Percentiles rank a stretch among this genome's conserved stretches.
Conservation (phyloP, 169 alveolate species). For the Theileria orientalis region DNA sequence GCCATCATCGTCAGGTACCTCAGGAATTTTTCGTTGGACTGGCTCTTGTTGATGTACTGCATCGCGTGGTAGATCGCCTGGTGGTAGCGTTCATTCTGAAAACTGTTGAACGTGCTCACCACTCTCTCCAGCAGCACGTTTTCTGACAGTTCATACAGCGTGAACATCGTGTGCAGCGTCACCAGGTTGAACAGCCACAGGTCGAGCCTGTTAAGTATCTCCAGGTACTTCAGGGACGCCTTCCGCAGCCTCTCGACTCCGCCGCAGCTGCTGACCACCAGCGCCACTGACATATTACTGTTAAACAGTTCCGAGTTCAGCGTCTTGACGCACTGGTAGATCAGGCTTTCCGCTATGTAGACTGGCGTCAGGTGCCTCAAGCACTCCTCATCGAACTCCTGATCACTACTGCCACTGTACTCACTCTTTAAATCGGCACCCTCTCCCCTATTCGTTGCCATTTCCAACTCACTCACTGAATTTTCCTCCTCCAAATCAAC, state of each 20-base stretch:
- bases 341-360: background rate
- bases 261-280: background rate
- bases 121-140: background rate
- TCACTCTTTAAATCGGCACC: too few species aligned
- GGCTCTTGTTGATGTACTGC: background rate
- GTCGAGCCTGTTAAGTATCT: background rate
- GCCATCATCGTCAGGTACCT: background rate
- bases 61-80: background rate
- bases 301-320: background rate
- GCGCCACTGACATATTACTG: background rate
- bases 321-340: background rate
- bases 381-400: too few species aligned
- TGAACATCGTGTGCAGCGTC: background rate
- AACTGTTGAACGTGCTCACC: background rate
- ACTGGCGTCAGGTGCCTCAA: background rate
- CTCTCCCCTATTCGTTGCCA: too few species aligned
- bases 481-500: background rate
- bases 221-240: slow-evolving; percentile 2
- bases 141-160: background rate
- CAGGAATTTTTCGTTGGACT: background rate
- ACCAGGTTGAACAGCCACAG: background rate
- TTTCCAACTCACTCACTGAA: too few species aligned
- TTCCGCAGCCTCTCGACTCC: background rate
- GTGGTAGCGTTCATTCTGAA: background rate
- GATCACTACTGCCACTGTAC: too few species aligned